These are phyloP conservation scores for Paraphoma chrysanthemicola DNA, from an alignment of 2,329 filamentous ascomycete genomes.

Conservation along the genomic window DNA sequence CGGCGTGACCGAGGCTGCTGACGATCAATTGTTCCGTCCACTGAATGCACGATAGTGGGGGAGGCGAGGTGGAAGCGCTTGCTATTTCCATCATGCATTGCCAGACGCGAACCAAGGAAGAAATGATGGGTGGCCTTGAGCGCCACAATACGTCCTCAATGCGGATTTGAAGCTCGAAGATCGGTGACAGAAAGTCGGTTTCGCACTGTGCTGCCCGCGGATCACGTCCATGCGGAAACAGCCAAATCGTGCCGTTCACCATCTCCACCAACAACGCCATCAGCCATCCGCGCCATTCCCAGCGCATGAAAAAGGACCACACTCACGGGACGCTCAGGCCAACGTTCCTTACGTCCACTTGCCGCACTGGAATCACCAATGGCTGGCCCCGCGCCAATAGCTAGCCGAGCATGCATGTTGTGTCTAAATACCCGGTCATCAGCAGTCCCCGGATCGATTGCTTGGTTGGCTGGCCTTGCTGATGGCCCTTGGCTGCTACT, in stretches of 20 bases:
- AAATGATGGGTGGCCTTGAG: neutral
- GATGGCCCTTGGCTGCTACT: neutral
- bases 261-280: neutral
- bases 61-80: no score
- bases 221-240: neutral
- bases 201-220: neutral
- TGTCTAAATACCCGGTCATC: slow-evolving; percentile 5
- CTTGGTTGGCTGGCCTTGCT: neutral
- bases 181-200: neutral
- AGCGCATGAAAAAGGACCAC: neutral
- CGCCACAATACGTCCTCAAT: neutral
- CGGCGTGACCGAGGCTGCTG: neutral
- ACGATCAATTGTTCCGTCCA: neutral
- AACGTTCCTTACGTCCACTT: no score
- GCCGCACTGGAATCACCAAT: neutral
- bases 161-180: neutral
- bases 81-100: no score
- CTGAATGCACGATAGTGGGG: neutral
- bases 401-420: neutral
- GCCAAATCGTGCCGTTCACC: neutral
- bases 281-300: neutral
- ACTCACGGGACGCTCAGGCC: neutral
- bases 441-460: neutral
- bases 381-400: neutral
- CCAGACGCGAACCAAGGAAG: neutral